phyloP scores from a whole-genome alignment of 2,329 filamentous ascomycete genomes.

The Zasmidium cellare region DNA sequence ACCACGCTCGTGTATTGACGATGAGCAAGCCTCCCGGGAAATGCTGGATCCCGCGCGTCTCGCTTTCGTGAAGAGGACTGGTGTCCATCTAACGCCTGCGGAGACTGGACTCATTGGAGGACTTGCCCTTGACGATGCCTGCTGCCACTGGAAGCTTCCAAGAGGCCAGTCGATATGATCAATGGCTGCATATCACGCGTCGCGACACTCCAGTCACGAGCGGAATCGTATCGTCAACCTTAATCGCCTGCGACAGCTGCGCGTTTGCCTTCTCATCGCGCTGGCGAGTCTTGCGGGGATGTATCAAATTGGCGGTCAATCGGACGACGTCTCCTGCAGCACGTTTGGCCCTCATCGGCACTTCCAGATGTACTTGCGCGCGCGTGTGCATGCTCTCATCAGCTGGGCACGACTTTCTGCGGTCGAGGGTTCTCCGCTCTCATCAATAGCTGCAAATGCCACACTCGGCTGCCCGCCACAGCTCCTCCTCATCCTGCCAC shows the following conservation, averaged over 20 bases:
- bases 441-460: slow-evolving; percentile 3
- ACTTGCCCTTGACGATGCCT: not conserved
- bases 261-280: not conserved
- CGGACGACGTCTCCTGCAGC: not conserved
- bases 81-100: not conserved
- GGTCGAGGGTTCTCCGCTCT: not conserved
- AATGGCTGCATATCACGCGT: not conserved
- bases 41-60: not conserved
- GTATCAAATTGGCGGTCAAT: slow-evolving; percentile 6
- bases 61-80: not conserved
- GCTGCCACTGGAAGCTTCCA: slow-evolving; percentile 2
- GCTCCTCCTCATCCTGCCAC: slow-evolving; percentile 2
- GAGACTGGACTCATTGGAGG: not conserved
- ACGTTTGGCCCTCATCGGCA: slow-evolving; percentile 7
- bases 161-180: not conserved
- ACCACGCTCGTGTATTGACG: not conserved
- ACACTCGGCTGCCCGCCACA: slow-evolving; percentile 5
- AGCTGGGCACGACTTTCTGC: slow-evolving; percentile 4
- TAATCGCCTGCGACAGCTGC: not conserved
- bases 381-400: too few species aligned
- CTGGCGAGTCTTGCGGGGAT: not conserved
- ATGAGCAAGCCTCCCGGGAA: not conserved
- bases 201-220: not conserved
- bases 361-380: not conserved
- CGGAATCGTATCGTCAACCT: not conserved